A percentile compares a stretch with the other conserved stretches of the same genome.
phyloP scores from a whole-genome alignment of 1,284 basidiomycete genomes.

The Earliella scabrosa region DNA sequence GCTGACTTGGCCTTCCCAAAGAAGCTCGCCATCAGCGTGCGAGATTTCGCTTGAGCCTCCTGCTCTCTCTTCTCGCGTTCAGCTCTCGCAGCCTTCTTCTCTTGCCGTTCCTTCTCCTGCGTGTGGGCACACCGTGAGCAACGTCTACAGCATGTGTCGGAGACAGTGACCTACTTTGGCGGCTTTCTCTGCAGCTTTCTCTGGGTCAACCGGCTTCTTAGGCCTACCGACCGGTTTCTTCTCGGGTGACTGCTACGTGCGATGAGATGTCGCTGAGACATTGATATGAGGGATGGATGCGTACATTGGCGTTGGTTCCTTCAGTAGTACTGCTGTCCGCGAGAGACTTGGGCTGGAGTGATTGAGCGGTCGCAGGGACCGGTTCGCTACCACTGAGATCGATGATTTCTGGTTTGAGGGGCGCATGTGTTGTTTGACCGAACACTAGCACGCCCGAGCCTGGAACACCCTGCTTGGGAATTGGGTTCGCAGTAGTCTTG shows the following conservation, averaged over 20 bases:
- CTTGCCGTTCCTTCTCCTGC: constrained; percentile 69
- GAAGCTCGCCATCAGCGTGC: constrained; percentile 76
- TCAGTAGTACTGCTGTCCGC: constrained; percentile 1
- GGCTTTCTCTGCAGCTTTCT: constrained; percentile 62
- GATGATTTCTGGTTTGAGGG: background rate
- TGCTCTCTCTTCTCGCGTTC: constrained; percentile 74
- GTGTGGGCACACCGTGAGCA: background rate
- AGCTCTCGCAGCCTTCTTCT: constrained; percentile 64
- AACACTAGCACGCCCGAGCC: background rate
- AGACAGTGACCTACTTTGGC: constrained; percentile 51
- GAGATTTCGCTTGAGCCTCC: constrained; percentile 70
- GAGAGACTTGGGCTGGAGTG: background rate
- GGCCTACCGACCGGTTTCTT: constrained; percentile 39
- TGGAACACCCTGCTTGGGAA: constrained; percentile 9
- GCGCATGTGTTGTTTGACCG: background rate
- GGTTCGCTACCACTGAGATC: constrained; percentile 11
- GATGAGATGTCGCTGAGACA: background rate
- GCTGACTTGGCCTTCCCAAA: constrained; percentile 62
- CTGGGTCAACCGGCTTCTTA: constrained; percentile 59
- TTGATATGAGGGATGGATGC: background rate
- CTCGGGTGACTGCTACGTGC: constrained; percentile 1
- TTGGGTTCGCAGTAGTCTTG: constrained; percentile 41
- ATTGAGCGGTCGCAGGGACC: background rate
- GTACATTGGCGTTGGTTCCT: constrained; percentile 11
- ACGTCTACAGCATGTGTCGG: background rate